Conservation (phyloP, 768 basidiomycete species). For the Tylopilus subfusipes region DNA sequence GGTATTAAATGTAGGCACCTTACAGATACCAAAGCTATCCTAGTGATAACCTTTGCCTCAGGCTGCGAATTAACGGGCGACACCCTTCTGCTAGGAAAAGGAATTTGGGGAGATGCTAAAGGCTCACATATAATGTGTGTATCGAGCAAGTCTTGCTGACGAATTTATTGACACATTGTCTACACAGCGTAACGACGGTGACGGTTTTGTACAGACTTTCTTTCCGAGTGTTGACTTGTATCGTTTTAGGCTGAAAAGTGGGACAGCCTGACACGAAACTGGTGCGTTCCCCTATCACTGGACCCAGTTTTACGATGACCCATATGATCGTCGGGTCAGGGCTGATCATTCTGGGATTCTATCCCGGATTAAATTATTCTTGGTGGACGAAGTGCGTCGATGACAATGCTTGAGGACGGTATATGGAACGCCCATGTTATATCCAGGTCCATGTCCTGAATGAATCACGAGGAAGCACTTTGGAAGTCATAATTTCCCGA, state of each 20-base stretch:
- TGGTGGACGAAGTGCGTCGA: conserved; percentile 79
- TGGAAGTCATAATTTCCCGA: conserved; percentile 92
- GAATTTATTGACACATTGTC: neutral
- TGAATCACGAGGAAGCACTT: conserved; percentile 83
- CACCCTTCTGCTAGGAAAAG: conserved; percentile 62
- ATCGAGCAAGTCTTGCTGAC: neutral
- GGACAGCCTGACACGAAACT: conserved; percentile 89
- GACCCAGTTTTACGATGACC: conserved; percentile 3
- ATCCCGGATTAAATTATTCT: conserved; percentile 70
- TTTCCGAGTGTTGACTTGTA: neutral
- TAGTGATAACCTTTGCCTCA: conserved; percentile 27
- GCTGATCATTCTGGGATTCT: conserved; percentile 62
- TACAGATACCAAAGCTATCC: neutral
- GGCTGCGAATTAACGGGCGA: conserved; percentile 93
- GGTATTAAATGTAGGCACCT: conserved; percentile 65
- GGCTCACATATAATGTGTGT: conserved; percentile 75
- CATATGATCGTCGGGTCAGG: conserved; percentile 42
- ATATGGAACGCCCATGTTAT: neutral
- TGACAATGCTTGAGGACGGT: neutral
- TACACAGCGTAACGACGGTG: conserved; percentile 72
- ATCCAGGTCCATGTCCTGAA: conserved; percentile 86
- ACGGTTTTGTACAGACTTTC: conserved; percentile 11
- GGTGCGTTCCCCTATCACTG: conserved; percentile 50
- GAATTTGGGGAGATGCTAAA: conserved; percentile 71
- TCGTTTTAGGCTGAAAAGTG: conserved; percentile 83